phyloP scores from a whole-genome alignment of 345 rosid species.

The Triadica sebifera region DNA sequence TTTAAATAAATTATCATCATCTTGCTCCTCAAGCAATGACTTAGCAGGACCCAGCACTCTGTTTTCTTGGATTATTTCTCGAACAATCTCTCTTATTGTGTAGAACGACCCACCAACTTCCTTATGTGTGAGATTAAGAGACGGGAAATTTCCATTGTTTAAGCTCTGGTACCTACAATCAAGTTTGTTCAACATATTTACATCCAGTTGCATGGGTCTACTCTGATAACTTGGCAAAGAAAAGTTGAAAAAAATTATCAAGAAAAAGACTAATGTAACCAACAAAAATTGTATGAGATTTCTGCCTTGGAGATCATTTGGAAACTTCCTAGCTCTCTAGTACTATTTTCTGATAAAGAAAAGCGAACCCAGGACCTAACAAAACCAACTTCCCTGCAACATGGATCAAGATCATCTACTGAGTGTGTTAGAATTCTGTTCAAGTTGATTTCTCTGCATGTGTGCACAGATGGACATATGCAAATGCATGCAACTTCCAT shows the following conservation, averaged over 20 bases:
- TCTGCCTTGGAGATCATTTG: background rate
- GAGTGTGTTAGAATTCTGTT: background rate
- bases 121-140: slow-evolving; percentile 82
- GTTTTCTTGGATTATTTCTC: slow-evolving; percentile 96
- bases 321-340: background rate
- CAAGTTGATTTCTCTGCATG: background rate
- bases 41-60: slow-evolving; percentile 87
- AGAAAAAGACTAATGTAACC: background rate
- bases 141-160: slow-evolving; percentile 75
- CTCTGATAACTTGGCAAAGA: background rate
- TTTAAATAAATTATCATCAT: slow-evolving; percentile 37
- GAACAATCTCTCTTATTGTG: slow-evolving; percentile 85
- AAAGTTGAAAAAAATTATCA: background rate
- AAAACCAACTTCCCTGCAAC: background rate
- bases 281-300: background rate
- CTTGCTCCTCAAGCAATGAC: slow-evolving; percentile 37
- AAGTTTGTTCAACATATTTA: slow-evolving; percentile 19
- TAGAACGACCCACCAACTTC: slow-evolving; percentile 98
- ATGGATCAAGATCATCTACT: background rate
- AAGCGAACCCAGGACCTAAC: background rate
- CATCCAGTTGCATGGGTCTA: slow-evolving; percentile 2
- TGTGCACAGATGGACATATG: background rate
- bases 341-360: background rate
- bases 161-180: slow-evolving; percentile 61
- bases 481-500: background rate